Base-by-base conservation (phyloP, 1,284 basidiomycete genomes). In the Ustilago loliicola region DNA sequence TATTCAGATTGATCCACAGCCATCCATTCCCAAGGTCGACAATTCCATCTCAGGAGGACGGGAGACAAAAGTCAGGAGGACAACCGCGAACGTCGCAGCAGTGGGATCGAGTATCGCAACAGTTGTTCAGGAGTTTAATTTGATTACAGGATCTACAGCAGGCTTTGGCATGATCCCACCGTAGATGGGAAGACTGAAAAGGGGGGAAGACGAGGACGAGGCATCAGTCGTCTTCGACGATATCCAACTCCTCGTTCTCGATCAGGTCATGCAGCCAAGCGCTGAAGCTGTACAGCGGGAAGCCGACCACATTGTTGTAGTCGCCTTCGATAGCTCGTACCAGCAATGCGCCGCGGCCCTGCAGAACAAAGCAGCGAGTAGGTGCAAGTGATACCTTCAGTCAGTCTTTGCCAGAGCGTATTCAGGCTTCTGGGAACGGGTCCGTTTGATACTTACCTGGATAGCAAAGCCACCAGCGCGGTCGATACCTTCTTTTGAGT, bases 391-490 rank as follows among this genome's bases (percentile, higher is more conserved):
- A 45, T 7, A 19, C 30, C 23, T 17, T 25, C 15, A 45, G 25
- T 40, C 15, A 42, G 55, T 45, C 17, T 25, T 4, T 45, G 13
- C 6, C 11, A 23, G 8, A 11, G 57, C 8, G 50, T 3, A 34
- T 19, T 11, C 21, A 19, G 21, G 34, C 19, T 53, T n/a, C 8
- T 21, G n/a, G 34, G 51, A 53, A 1, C 4, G 55, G 29, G 3
- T 17, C 17, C 19, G 36, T 3, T 17, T 8, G 29, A 17, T 2
- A 27, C 87, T 63, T 77, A 94, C 94, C 89, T 98, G 96, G 53
- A 96, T 92, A 2, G 95, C 95, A 85, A 98, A 98, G 0, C 96
- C 96, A 4, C 96, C 96, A 0, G 96, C 96, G 23, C 95, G 90
- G 83, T 97, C 94, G 53, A 92, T 86, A 0, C 96, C 96, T 87